These are phyloP conservation scores for Fraxinus latifolia DNA, from an alignment of 305 asterid species.

Conservation along the genomic window DNA sequence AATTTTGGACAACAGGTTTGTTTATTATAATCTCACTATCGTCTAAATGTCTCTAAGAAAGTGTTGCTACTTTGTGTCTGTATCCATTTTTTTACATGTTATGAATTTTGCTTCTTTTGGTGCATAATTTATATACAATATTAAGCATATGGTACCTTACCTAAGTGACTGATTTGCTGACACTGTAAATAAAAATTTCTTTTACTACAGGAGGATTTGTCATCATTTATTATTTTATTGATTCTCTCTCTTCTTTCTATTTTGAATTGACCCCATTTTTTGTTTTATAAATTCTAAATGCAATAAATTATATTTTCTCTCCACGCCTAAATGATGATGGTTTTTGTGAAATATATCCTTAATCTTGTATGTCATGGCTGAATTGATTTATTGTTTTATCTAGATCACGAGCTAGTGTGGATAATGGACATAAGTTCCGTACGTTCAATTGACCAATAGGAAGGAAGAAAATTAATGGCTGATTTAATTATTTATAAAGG, in stretches of 20 bases:
- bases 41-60: conserved; percentile 6
- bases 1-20: conserved; percentile 75
- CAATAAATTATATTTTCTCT: not conserved
- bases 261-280: not conserved
- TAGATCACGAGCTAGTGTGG: not conserved
- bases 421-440: not conserved
- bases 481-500: not conserved
- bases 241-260: not conserved
- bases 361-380: not conserved
- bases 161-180: not conserved
- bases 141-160: not conserved
- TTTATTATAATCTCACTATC: conserved; percentile 17
- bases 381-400: not conserved
- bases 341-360: not conserved
- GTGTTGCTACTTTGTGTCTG: conserved; percentile 5
- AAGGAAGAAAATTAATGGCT: not conserved
- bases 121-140: not conserved
- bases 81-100: conserved; percentile 5
- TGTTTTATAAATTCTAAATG: not conserved
- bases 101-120: not conserved
- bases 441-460: not conserved
- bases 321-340: not conserved
- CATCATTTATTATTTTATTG: not conserved
- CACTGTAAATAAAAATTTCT: not conserved
- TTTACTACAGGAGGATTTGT: not conserved